Percentiles rank a stretch among this genome's conserved stretches.
Evolutionary conservation across 148 eudicot genomes (phyloP).

Genomic region (Mesembryanthemum crystallinum): DNA sequence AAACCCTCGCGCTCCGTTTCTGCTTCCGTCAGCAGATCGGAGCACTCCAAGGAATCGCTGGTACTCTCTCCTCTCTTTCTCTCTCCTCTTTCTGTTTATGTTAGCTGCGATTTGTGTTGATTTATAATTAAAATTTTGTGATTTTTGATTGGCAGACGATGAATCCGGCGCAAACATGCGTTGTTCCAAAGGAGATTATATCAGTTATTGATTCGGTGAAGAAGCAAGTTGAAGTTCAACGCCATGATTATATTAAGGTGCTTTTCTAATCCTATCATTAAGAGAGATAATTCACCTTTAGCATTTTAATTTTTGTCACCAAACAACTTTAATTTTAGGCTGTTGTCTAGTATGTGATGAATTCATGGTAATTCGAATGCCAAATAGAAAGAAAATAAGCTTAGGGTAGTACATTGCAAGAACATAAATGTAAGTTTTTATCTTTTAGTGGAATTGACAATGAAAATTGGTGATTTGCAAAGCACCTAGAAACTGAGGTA

Average conservation of each 20-base stretch:
- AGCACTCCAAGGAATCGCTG: slow-evolving; percentile 23
- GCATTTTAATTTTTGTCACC: too few relatives aligned
- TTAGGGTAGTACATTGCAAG: not conserved
- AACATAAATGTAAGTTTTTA: not conserved
- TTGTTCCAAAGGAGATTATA: slow-evolving; percentile 41
- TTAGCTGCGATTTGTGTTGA: not conserved
- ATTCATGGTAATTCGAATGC: too few relatives aligned
- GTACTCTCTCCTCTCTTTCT: slow-evolving; percentile 14
- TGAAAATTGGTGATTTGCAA: not conserved
- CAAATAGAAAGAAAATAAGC: not conserved
- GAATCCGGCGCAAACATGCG: slow-evolving; percentile 25
- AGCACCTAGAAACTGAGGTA: not conserved
- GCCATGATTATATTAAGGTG: slow-evolving; percentile 63
- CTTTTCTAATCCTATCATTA: not conserved
- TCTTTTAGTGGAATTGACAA: not conserved
- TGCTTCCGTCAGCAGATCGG: slow-evolving; percentile 28
- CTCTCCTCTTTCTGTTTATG: not conserved
- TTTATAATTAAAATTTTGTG: not conserved
- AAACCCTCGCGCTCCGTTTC: slow-evolving; percentile 30
- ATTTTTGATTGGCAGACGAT: slow-evolving; percentile 34
- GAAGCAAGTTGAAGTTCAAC: slow-evolving; percentile 61
- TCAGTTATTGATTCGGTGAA: slow-evolving; percentile 65
- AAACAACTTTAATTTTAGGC: too few relatives aligned
- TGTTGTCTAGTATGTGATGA: too few relatives aligned
- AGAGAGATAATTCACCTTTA: too few relatives aligned